A percentile compares a stretch with the other conserved stretches of the same genome.
These are phyloP conservation scores for Bryoerythrophyllum caledonicum DNA, from an alignment of 225 moss, liverwort and hornwort species.

Conservation along the genomic window DNA sequence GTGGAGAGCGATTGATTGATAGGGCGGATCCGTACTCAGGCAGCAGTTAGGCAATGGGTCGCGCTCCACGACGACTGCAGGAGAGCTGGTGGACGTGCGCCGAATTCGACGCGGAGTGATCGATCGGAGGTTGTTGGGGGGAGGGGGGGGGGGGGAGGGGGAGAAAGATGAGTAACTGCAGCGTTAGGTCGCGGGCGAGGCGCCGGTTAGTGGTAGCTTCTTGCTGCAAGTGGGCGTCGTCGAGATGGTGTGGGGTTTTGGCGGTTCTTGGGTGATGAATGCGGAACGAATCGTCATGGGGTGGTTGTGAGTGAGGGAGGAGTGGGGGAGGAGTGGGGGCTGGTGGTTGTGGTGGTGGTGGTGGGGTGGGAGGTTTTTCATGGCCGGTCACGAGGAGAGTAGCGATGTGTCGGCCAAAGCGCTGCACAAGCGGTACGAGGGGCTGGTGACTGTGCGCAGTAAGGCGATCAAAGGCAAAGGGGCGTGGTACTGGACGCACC, in stretches of 20 bases:
- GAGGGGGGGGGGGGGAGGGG: no score
- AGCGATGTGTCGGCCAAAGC: constrained; percentile 46
- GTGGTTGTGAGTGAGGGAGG: background rate
- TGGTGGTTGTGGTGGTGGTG: background rate
- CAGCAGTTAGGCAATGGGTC: constrained; percentile 15
- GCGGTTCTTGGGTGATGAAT: constrained; percentile 41
- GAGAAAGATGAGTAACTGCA: constrained; percentile 36
- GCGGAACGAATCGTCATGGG: constrained; percentile 18
- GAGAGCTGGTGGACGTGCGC: no score
- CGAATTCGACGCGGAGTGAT: no score
- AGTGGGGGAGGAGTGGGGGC: background rate
- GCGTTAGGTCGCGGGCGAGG: constrained; percentile 27
- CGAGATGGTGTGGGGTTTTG: constrained; percentile 28
- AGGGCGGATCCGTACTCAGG: constrained; percentile 3
- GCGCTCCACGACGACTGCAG: no score
- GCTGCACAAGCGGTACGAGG: constrained; percentile 90
- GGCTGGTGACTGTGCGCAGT: constrained; percentile 78
- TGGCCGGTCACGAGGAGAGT: constrained; percentile 44
- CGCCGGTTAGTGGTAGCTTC: constrained; percentile 2
- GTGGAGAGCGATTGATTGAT: background rate
- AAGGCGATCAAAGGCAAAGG: constrained; percentile 92
- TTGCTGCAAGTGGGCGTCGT: background rate
- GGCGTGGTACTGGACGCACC: constrained; percentile 88
- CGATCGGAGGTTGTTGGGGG: background rate
- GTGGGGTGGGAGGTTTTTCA: constrained; percentile 6